A percentile compares a stretch with the other conserved stretches of the same genome.
Conservation (phyloP, 306 rosid genomes). For the Bauhinia variegata region DNA sequence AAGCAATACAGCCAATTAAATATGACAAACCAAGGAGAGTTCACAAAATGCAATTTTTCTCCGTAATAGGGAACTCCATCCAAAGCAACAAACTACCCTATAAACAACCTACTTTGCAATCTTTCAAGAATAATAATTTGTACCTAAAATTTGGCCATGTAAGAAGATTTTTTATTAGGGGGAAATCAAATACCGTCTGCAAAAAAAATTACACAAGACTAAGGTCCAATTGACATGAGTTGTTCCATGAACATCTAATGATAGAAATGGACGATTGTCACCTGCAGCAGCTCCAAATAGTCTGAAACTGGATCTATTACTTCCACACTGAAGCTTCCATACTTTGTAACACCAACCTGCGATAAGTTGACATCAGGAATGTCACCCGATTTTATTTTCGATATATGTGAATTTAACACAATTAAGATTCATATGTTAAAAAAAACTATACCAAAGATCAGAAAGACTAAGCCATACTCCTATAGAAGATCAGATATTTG, state of each 20-base stretch:
- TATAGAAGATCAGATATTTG: constrained; percentile 5
- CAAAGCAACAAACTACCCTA: constrained; percentile 15
- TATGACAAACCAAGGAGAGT: constrained; percentile 6
- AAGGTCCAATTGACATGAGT: constrained; percentile 30
- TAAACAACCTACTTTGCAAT: constrained; percentile 22
- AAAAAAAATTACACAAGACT: constrained; percentile 39
- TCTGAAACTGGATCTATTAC: constrained; percentile 91
- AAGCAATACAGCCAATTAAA: constrained; percentile 9
- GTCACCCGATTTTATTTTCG: constrained; percentile 79
- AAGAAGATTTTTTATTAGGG: constrained; percentile 75
- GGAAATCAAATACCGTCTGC: constrained; percentile 90
- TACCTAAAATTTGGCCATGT: constrained; percentile 85
- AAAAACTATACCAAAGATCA: constrained; percentile 1
- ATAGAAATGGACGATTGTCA: constrained; percentile 39
- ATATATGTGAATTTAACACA: constrained; percentile 60
- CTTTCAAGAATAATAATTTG: constrained; percentile 17
- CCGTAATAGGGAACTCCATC: constrained; percentile 5
- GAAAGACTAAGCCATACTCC: constrained; percentile 1
- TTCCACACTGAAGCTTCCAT: constrained; percentile 82
- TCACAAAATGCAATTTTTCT: not conserved
- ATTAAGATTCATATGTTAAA: constrained; percentile 26
- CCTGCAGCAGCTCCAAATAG: constrained; percentile 92
- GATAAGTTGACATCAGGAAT: constrained; percentile 92
- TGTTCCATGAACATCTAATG: constrained; percentile 29
- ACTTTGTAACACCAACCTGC: constrained; percentile 64